phyloP scores from a whole-genome alignment of 495 filamentous ascomycete species.

The Talaromyces nanjingensis region DNA sequence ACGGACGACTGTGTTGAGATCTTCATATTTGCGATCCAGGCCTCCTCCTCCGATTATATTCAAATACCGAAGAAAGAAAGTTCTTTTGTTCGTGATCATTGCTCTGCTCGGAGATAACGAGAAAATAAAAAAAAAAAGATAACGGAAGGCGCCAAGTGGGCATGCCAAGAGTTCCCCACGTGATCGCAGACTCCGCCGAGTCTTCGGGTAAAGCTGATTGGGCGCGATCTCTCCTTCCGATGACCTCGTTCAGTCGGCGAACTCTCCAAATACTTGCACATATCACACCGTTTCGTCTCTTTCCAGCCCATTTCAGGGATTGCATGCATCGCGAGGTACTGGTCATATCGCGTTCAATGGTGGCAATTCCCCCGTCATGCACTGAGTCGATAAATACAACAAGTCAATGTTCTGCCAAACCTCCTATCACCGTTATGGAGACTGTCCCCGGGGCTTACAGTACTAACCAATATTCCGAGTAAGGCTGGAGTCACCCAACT shows the following conservation, averaged over 20 bases:
- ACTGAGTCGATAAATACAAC: neutral
- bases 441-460: neutral
- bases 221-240: slow-evolving; percentile 15
- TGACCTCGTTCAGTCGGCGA: slow-evolving; percentile 2
- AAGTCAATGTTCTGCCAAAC: neutral
- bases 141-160: slow-evolving; percentile 38
- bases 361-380: neutral
- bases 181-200: slow-evolving; percentile 16
- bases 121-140: slow-evolving; percentile 47
- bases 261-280: neutral
- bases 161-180: slow-evolving; percentile 14
- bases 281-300: neutral
- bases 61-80: neutral
- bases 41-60: slow-evolving; percentile 2
- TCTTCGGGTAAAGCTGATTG: slow-evolving; percentile 9
- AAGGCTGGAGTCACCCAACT: slow-evolving; percentile 2
- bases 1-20: slow-evolving; percentile 80
- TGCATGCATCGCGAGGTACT: neutral
- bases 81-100: neutral
- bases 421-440: slow-evolving; percentile 1
- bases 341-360: neutral
- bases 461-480: neutral
- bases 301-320: neutral
- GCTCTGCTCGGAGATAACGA: neutral
- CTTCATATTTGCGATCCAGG: slow-evolving; percentile 56